Conservation (phyloP, 805 yeast species). For the Yamadazyma philogaea region DNA sequence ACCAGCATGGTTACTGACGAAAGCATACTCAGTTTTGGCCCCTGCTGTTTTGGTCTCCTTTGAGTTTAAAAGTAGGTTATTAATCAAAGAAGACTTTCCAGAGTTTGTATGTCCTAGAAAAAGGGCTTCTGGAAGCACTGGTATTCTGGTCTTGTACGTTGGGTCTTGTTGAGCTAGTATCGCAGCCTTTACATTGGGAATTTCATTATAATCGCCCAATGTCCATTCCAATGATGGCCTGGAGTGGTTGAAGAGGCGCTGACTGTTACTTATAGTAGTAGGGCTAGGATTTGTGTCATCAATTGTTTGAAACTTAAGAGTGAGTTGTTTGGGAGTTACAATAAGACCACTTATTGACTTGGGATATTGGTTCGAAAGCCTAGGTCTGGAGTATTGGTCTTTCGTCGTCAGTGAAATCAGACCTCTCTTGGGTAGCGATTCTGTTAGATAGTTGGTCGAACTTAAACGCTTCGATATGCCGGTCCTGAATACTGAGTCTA, state of each 20-base stretch:
- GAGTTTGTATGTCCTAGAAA: slow-evolving; percentile 81
- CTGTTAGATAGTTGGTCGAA: background rate
- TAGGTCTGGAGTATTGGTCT: background rate
- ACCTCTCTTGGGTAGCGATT: background rate
- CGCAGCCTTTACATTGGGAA: slow-evolving; percentile 52
- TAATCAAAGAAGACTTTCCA: slow-evolving; percentile 79
- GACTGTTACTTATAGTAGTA: slow-evolving; percentile 18
- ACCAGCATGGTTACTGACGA: slow-evolving; percentile 53
- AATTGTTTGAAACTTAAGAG: slow-evolving; percentile 18
- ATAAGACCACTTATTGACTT: slow-evolving; percentile 6
- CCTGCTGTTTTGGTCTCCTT: slow-evolving; percentile 19
- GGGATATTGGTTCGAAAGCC: background rate
- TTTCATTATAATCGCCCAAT: slow-evolving; percentile 46
- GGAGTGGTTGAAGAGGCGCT: slow-evolving; percentile 42
- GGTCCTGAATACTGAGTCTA: background rate
- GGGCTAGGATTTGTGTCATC: slow-evolving; percentile 14
- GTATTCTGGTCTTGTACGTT: slow-evolving; percentile 12
- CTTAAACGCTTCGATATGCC: too few species aligned
- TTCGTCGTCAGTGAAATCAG: background rate
- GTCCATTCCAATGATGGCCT: slow-evolving; percentile 59
- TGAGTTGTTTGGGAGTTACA: slow-evolving; percentile 25
- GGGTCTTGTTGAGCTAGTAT: slow-evolving; percentile 11
- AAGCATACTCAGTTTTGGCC: slow-evolving; percentile 15
- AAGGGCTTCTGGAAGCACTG: slow-evolving; percentile 62
- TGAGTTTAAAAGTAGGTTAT: slow-evolving; percentile 47